Percentiles rank a stretch among this genome's conserved stretches.
Evolutionary conservation across 2,329 filamentous ascomycete species (phyloP).

Genomic region (Colletotrichum coccodes): DNA sequence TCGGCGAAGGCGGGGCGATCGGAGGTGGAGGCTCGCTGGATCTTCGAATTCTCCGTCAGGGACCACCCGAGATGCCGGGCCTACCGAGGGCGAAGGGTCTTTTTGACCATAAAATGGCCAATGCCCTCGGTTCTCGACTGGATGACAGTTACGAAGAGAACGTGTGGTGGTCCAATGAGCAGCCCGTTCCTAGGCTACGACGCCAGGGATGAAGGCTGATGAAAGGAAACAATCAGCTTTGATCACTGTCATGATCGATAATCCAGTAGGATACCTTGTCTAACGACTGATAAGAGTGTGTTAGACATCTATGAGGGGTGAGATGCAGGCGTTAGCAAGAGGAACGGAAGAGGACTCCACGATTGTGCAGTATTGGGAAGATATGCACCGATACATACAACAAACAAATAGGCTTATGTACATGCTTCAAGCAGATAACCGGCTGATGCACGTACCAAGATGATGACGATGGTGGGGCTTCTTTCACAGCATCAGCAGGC

Average conservation of each 20-base stretch:
- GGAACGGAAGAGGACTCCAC: background rate
- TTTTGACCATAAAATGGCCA: background rate
- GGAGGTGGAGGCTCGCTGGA: background rate
- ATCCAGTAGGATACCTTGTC: background rate
- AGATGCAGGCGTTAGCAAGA: no score
- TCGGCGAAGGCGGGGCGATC: slow-evolving; percentile 14
- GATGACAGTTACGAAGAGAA: background rate
- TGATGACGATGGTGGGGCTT: background rate
- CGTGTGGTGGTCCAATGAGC: background rate
- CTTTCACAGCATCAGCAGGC: background rate
- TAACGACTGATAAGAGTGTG: background rate
- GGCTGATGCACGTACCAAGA: background rate
- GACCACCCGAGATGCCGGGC: background rate
- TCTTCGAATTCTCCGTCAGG: background rate
- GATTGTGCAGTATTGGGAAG: background rate
- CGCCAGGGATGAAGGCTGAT: background rate
- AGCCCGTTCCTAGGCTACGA: background rate
- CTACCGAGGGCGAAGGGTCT: background rate
- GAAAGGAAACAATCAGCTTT: background rate
- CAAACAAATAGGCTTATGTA: background rate
- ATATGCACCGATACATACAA: background rate
- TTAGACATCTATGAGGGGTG: no score
- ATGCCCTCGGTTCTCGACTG: background rate
- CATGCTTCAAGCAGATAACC: background rate
- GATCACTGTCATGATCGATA: background rate